Conservation (phyloP, 306 rosid genomes). For the Begonia fuchsioides region DNA sequence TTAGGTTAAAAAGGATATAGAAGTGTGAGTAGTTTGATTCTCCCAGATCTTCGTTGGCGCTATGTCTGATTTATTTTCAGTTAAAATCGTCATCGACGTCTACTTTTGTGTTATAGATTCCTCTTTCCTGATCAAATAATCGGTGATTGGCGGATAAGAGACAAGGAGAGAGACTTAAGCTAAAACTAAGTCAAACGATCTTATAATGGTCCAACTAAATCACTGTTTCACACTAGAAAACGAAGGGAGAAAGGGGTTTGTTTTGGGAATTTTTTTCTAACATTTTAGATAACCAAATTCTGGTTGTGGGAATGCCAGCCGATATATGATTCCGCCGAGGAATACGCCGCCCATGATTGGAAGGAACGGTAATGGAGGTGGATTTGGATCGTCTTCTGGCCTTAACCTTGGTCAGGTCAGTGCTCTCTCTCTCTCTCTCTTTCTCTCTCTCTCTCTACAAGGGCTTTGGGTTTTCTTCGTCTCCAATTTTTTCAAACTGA, state of each 20-base stretch:
- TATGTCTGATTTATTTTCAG: slow-evolving; percentile 6
- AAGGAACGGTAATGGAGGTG: slow-evolving; percentile 31
- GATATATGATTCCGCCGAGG: slow-evolving; percentile 13
- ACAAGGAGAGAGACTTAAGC: neutral
- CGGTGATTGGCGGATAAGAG: neutral
- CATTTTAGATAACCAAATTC: neutral
- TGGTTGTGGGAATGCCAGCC: slow-evolving; percentile 7
- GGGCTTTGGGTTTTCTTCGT: neutral
- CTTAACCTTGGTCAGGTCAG: slow-evolving; percentile 70
- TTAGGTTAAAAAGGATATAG: slow-evolving; percentile 6
- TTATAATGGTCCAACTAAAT: neutral
- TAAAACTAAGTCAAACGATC: neutral
- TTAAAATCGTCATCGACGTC: slow-evolving; percentile 14
- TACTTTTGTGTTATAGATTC: neutral
- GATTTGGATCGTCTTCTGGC: slow-evolving; percentile 49
- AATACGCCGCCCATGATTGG: slow-evolving; percentile 14
- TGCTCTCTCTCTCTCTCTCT: neutral
- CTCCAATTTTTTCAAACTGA: neutral
- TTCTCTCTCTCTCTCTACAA: neutral
- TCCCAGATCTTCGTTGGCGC: slow-evolving; percentile 36
- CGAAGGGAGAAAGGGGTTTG: neutral
- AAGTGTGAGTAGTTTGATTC: slow-evolving; percentile 6
- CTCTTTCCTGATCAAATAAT: neutral
- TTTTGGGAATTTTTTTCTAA: neutral
- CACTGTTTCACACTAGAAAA: neutral